These are phyloP conservation scores for Rhodotorula sp. DNA, from an alignment of 1,284 basidiomycete species.

Conservation along the genomic window DNA sequence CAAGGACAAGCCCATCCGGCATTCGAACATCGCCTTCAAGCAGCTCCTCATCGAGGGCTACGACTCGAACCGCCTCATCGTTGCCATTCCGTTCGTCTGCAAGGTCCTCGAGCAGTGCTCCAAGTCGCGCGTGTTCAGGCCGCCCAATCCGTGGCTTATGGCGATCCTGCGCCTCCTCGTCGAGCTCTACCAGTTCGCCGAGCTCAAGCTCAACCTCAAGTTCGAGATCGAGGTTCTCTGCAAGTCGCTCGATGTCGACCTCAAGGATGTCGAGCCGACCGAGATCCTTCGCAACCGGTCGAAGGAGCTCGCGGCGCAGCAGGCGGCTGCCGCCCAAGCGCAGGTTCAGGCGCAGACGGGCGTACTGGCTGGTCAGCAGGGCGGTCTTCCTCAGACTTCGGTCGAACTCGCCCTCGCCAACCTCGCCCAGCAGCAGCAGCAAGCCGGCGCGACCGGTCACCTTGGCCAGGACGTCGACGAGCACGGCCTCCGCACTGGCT, in stretches of 20 bases:
- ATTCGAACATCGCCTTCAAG: conserved; percentile 93
- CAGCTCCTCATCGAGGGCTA: conserved; percentile 94
- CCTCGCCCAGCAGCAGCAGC: conserved; percentile 59
- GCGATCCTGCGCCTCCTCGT: conserved; percentile 86
- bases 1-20: conserved; percentile 84
- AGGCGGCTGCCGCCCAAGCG: conserved; percentile 47
- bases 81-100: conserved; percentile 98
- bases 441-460: conserved; percentile 70
- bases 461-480: conserved; percentile 50
- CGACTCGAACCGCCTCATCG: conserved; percentile 84
- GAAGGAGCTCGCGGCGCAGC: conserved; percentile 51
- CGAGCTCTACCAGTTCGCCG: conserved; percentile 95
- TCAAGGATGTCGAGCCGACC: conserved; percentile 82
- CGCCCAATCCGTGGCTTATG: conserved; percentile 98
- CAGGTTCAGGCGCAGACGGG: conserved; percentile 12
- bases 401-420: conserved; percentile 62
- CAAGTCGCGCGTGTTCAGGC: conserved; percentile 85
- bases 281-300: conserved; percentile 69
- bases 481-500: conserved; percentile 16
- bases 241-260: conserved; percentile 83
- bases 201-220: conserved; percentile 94
- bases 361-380: conserved; percentile 3
- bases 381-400: not conserved
- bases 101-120: conserved; percentile 90
- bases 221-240: conserved; percentile 99